Conservation (phyloP, 140 eudicot genomes). For the Cichorium intybus region DNA sequence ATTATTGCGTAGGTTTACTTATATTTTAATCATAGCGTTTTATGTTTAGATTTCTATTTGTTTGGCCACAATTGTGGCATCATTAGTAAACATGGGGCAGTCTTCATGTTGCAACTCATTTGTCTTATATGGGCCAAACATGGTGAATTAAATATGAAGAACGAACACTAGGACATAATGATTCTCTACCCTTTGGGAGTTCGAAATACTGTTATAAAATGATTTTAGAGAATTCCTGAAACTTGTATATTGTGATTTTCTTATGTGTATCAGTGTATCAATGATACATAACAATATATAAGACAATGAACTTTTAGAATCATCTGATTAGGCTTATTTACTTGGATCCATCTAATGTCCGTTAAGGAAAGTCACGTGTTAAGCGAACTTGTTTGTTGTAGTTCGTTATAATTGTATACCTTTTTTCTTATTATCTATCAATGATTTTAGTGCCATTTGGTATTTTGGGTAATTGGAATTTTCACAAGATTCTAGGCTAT, state of each 20-base stretch:
- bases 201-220: constrained; percentile 4
- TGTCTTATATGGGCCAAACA: constrained; percentile 21
- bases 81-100: constrained; percentile 31
- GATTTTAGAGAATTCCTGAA: not conserved
- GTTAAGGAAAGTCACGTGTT: not conserved
- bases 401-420: no score
- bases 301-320: not conserved
- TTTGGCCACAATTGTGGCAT: constrained; percentile 23
- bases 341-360: not conserved
- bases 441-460: no score
- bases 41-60: constrained; percentile 32
- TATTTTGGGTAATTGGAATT: no score
- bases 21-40: constrained; percentile 12
- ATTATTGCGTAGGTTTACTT: constrained; percentile 17
- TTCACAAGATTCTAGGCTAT: no score
- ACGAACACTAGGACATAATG: constrained; percentile 21
- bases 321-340: not conserved
- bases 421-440: no score
- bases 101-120: constrained; percentile 23
- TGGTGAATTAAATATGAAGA: constrained; percentile 6
- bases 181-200: constrained; percentile 15
- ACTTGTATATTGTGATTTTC: not conserved
- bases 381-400: not conserved
- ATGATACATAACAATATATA: constrained; percentile 1
- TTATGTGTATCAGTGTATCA: not conserved